Evolutionary conservation across 78 protist species (phyloP).

Genomic region (Dictyostelium discoideum): DNA sequence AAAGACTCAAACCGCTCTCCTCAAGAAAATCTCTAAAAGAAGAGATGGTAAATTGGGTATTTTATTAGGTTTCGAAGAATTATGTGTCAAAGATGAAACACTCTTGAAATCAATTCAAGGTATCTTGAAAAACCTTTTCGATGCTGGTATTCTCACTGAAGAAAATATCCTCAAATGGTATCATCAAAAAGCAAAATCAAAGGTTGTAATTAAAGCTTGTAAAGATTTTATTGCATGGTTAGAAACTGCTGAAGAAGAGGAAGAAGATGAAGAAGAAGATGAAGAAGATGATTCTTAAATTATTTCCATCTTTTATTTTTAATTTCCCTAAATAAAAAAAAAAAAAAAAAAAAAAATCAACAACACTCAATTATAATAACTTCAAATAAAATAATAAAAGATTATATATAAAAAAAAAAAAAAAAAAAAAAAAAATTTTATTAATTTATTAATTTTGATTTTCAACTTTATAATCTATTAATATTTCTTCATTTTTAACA

Average conservation of each 20-base stretch:
- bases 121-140: slow-evolving; percentile 56
- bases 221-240: slow-evolving; percentile 77
- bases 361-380: not conserved
- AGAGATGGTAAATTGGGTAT: slow-evolving; percentile 72
- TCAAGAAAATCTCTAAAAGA: slow-evolving; percentile 14
- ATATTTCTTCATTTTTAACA: not conserved
- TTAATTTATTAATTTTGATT: not conserved
- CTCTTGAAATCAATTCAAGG: slow-evolving; percentile 44
- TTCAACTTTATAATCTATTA: not conserved
- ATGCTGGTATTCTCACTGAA: slow-evolving; percentile 61
- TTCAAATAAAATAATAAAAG: too few species aligned
- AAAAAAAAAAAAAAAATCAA: too few species aligned
- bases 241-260: slow-evolving; percentile 74
- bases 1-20: slow-evolving; percentile 20
- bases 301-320: not conserved
- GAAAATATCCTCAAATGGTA: slow-evolving; percentile 76
- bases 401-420: too few species aligned
- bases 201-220: slow-evolving; percentile 35
- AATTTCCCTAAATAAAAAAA: too few species aligned
- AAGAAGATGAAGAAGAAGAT: slow-evolving; percentile 53
- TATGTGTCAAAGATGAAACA: slow-evolving; percentile 26
- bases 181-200: slow-evolving; percentile 19
- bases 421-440: too few species aligned
- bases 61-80: slow-evolving; percentile 31
- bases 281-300: not conserved